A percentile compares a stretch with the other conserved stretches of the same genome.
Evolutionary conservation across 805 yeast genomes (phyloP).

Genomic region (Yamadazyma ubonensis): DNA sequence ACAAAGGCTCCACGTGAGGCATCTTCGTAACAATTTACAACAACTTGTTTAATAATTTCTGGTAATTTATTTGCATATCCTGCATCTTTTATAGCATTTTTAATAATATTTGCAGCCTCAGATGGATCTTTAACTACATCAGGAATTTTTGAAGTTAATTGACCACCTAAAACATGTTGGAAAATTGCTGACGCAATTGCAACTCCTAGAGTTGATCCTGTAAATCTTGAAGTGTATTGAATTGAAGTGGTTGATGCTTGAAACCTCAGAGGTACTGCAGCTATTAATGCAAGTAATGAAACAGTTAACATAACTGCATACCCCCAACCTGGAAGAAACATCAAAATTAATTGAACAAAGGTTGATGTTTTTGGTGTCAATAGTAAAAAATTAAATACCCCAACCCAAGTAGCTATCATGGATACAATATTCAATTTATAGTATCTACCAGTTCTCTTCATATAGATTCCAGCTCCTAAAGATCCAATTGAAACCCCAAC

Average conservation of each 20-base stretch:
- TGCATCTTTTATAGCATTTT: conserved; percentile 54
- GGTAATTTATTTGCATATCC: conserved; percentile 58
- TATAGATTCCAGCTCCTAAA: conserved; percentile 16
- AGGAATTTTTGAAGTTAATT: conserved; percentile 21
- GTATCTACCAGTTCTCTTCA: conserved; percentile 50
- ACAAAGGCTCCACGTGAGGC: conserved; percentile 55
- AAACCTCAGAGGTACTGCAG: conserved; percentile 63
- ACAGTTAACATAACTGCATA: conserved; percentile 69
- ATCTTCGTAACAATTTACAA: conserved; percentile 47
- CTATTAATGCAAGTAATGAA: conserved; percentile 69
- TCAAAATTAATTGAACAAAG: conserved; percentile 25
- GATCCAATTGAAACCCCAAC: conserved; percentile 55
- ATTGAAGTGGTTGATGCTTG: conserved; percentile 90
- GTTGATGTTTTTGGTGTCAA: conserved; percentile 21
- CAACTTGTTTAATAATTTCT: conserved; percentile 42
- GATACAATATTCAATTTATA: conserved; percentile 45
- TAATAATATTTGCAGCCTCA: conserved; percentile 44
- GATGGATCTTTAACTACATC: conserved; percentile 27
- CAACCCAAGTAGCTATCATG: conserved; percentile 30
- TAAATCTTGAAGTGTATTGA: conserved; percentile 83
- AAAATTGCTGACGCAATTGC: conserved; percentile 66
- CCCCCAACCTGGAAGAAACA: conserved; percentile 60
- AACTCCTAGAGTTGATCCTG: conserved; percentile 85
- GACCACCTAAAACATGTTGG: conserved; percentile 43
- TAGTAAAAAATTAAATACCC: conserved; percentile 38